Evolutionary conservation across 257 asterid species (phyloP), one percentile per base, ranked within the genome.

Genomic region (Nicotiana knightiana): DNA sequence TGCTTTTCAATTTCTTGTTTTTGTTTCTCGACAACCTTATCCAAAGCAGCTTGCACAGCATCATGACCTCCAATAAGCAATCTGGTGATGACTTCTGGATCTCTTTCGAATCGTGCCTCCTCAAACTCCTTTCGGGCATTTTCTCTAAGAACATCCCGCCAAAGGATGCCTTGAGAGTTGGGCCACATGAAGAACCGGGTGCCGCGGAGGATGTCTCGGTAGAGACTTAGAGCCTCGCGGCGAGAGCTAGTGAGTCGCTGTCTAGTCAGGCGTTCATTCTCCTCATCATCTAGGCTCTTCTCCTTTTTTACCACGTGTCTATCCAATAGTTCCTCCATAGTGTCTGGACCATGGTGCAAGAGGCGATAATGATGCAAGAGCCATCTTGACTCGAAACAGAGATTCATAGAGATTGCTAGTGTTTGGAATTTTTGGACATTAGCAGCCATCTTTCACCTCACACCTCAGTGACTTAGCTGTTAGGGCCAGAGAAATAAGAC

Each of bases 101-200:
- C 98, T 30, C 86, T 93, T 80, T 94, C 99, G 7, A 92, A 93
- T 35, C 97, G 91, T 16, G 98, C 94, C 55, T 86, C 92, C 86
- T 96, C 98, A 18, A 92, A 96, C 81, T 94, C 99, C 87, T 93
- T 96, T 28, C 99, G 86, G 26, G 98, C 97, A 83, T 96, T 96
- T 84, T 89, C 98, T 79, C 98, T 85, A 86, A 96, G 89, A 13
- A 94, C 81, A 70, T 96, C 99, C 10, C 99, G 92, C 99, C 99
- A 96, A n/a, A 90, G 82, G 8, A 88, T 83, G 17, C 99, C 98
- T 37, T 91, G 89, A 9, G 99, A 87, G 82, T 96, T 96, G 4
- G 91, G 87, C 99, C 99, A 96, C 88, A 84, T 76, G 89, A 96
- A 96, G 90, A 90, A 96, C 33, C 98, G 91, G 55, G 94, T 93